Evolutionary conservation across 2,329 filamentous ascomycete species (phyloP).

Genomic region (Nemania sp.): DNA sequence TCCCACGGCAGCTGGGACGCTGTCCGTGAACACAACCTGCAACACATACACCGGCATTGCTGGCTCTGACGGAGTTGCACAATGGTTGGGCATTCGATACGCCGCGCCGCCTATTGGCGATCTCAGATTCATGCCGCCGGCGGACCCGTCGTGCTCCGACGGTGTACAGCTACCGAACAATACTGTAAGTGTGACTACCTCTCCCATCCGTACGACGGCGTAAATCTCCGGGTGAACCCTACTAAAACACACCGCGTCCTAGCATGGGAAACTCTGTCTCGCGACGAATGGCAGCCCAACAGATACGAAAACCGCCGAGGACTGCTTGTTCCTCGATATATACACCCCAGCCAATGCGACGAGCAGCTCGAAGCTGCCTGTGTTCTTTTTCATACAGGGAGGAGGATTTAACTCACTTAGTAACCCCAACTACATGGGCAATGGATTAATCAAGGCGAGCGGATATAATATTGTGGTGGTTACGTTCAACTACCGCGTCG

Average conservation of each 20-base stretch:
- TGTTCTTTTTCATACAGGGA: slow-evolving; percentile 70
- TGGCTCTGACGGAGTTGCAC: slow-evolving; percentile 68
- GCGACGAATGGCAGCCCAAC: slow-evolving; percentile 40
- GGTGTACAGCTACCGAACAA: slow-evolving; percentile 65
- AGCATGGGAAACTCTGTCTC: slow-evolving; percentile 48
- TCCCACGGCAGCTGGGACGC: slow-evolving; percentile 42
- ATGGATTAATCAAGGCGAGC: slow-evolving; percentile 69
- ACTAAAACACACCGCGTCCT: slow-evolving; percentile 12
- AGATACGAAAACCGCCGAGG: slow-evolving; percentile 58
- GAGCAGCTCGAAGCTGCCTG: slow-evolving; percentile 66
- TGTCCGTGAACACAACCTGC: slow-evolving; percentile 73
- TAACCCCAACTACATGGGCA: slow-evolving; percentile 68
- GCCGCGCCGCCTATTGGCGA: slow-evolving; percentile 75
- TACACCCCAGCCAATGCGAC: slow-evolving; percentile 69
- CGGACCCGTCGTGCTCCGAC: slow-evolving; percentile 65
- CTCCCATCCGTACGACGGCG: slow-evolving; percentile 21
- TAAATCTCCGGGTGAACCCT: not conserved
- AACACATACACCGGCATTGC: slow-evolving; percentile 71
- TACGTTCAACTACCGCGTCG: slow-evolving; percentile 81
- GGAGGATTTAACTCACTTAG: slow-evolving; percentile 68
- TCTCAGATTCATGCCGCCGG: slow-evolving; percentile 75
- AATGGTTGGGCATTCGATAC: slow-evolving; percentile 82
- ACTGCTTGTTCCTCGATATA: slow-evolving; percentile 77
- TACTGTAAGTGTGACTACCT: slow-evolving; percentile 55
- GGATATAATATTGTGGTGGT: slow-evolving; percentile 74